These are phyloP conservation scores for Pythium diclinum DNA, from an alignment of 352 stramenopile genomes.

Conservation along the genomic window DNA sequence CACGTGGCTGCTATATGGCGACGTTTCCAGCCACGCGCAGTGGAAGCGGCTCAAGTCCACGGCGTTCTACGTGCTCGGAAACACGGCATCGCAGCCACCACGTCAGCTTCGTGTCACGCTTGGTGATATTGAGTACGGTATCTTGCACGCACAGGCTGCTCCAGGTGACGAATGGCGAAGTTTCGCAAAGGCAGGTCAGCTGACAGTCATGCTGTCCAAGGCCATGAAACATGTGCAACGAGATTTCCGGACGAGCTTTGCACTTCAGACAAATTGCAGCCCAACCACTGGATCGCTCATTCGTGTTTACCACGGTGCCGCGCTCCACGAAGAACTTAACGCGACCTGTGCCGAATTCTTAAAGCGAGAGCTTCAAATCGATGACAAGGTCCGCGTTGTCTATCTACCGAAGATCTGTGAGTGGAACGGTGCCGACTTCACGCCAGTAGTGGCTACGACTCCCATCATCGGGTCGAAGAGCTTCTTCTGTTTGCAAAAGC, in stretches of 20 bases:
- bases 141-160: conserved; percentile 42
- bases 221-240: conserved; percentile 23
- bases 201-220: conserved; percentile 34
- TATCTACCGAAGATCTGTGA: conserved; percentile 59
- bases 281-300: conserved; percentile 36
- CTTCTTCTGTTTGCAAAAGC: conserved; percentile 65
- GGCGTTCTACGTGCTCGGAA: conserved; percentile 44
- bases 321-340: conserved; percentile 79
- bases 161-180: conserved; percentile 24
- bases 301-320: conserved; percentile 57
- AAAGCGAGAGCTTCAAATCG: conserved; percentile 37
- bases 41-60: conserved; percentile 73
- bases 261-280: conserved; percentile 72
- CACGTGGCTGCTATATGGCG: conserved; percentile 59
- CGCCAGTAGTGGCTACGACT: not conserved
- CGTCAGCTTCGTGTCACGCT: conserved; percentile 52
- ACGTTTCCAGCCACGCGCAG: conserved; percentile 47
- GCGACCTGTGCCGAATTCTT: conserved; percentile 44
- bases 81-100: not conserved
- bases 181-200: not conserved
- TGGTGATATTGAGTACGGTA: conserved; percentile 80
- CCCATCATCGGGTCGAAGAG: conserved; percentile 30
- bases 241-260: conserved; percentile 84
- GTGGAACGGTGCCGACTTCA: conserved; percentile 42
- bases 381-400: conserved; percentile 38